Percentiles rank a stretch among this genome's conserved stretches.
These are phyloP conservation scores for Dryadomyces quercus-mongolicae DNA, from an alignment of 2,329 filamentous ascomycete genomes.

Conservation along the genomic window DNA sequence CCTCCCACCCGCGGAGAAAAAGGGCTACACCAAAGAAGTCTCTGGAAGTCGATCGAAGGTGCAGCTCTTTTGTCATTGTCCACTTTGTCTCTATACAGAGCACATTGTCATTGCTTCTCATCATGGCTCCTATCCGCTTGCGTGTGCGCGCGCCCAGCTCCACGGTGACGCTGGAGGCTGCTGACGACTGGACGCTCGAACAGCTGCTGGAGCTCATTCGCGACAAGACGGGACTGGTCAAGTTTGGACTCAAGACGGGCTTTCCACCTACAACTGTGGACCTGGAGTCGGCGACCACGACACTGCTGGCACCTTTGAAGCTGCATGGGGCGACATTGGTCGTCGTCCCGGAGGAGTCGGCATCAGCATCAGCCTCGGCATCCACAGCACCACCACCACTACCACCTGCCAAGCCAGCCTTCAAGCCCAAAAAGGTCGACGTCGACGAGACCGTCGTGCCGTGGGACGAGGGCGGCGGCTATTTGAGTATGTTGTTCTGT, in stretches of 20 bases:
- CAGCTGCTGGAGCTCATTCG: conserved; percentile 50
- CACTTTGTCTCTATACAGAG: too few relatives aligned
- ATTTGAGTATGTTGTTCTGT: conserved; percentile 22
- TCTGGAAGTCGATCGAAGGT: too few relatives aligned
- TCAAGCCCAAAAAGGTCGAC: conserved; percentile 21
- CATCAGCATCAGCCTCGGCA: neutral
- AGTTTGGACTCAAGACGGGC: conserved; percentile 71
- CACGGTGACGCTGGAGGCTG: conserved; percentile 55
- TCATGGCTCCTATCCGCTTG: conserved; percentile 41
- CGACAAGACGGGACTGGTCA: conserved; percentile 48
- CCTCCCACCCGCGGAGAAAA: too few relatives aligned
- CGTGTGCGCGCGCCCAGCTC: conserved; percentile 66
- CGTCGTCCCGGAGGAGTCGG: conserved; percentile 25
- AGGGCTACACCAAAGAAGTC: too few relatives aligned
- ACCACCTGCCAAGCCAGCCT: conserved; percentile 9
- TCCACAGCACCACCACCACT: conserved; percentile 10
- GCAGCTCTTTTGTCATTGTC: too few relatives aligned
- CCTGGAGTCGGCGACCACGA: conserved; percentile 33
- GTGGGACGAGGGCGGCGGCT: conserved; percentile 38
- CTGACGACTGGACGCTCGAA: conserved; percentile 53
- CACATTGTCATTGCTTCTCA: too few relatives aligned
- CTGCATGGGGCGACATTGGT: conserved; percentile 39
- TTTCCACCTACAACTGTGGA: conserved; percentile 66
- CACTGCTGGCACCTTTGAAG: conserved; percentile 29
- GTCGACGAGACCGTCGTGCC: conserved; percentile 31